Percentiles rank a stretch among this genome's conserved stretches.
Evolutionary conservation across 2,329 filamentous ascomycete species (phyloP).

Genomic region (Fusarium proliferatum): DNA sequence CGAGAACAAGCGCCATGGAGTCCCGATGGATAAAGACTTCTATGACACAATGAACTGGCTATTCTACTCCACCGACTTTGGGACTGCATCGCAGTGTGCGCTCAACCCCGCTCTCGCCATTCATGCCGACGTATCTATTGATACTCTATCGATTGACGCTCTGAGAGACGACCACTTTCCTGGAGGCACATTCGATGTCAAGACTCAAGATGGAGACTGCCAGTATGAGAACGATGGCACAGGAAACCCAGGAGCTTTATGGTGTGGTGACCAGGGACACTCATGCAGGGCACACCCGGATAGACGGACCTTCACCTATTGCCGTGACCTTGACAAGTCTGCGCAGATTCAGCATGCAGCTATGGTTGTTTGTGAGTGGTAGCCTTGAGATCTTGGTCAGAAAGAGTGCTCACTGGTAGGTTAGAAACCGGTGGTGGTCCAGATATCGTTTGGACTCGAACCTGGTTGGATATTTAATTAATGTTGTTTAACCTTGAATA

Average conservation of each 20-base stretch:
- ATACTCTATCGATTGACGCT: not conserved
- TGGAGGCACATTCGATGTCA: not conserved
- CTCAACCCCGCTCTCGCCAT: not conserved
- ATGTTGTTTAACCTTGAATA: too few relatives aligned
- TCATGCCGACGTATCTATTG: not conserved
- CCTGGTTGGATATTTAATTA: too few relatives aligned
- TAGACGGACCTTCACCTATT: not conserved
- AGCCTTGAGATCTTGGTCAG: rapidly evolving
- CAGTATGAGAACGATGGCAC: not conserved
- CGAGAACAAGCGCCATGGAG: not conserved
- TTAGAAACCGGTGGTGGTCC: too few relatives aligned
- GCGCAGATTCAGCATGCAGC: not conserved
- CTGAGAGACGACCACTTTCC: not conserved
- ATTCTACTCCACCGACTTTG: not conserved
- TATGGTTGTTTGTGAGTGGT: not conserved
- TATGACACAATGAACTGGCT: not conserved
- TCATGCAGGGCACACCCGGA: not conserved
- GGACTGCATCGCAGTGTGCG: not conserved
- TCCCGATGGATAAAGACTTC: not conserved
- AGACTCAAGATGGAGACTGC: not conserved
- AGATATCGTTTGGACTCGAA: too few relatives aligned
- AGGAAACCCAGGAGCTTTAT: not conserved
- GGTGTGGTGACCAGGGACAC: not conserved
- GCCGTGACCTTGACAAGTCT: not conserved
- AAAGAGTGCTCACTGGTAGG: not conserved